These are phyloP conservation scores for Loxodes magnus DNA, from an alignment of 73 alveolate species.

Conservation along the genomic window DNA sequence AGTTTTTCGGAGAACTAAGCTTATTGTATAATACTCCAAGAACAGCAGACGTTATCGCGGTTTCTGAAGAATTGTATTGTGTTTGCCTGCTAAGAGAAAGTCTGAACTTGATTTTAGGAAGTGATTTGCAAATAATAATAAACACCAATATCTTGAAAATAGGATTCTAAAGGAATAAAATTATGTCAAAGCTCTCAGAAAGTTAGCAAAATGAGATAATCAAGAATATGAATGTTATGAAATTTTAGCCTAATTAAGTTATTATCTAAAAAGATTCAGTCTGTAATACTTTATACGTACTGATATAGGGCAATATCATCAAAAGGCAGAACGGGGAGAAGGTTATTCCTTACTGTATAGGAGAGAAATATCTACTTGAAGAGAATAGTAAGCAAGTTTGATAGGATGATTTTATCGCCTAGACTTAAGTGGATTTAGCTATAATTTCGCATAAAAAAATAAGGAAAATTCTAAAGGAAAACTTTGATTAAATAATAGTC, in stretches of 20 bases:
- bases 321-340: too few relatives aligned
- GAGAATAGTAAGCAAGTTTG: too few relatives aligned
- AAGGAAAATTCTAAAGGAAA: not conserved
- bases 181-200: slow-evolving; percentile 7
- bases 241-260: slow-evolving; percentile 21
- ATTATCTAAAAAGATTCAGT: slow-evolving; percentile 19
- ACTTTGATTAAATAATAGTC: slow-evolving; percentile 1
- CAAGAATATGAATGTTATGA: slow-evolving; percentile 17
- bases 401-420: too few relatives aligned
- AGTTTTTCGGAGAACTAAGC: too few relatives aligned
- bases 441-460: not conserved
- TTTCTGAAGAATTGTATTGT: slow-evolving; percentile 19
- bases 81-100: slow-evolving; percentile 33
- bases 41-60: too few relatives aligned
- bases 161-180: slow-evolving; percentile 18
- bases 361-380: too few relatives aligned
- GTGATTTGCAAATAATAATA: slow-evolving; percentile 22
- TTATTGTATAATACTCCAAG: too few relatives aligned
- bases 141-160: slow-evolving; percentile 27
- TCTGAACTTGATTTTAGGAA: slow-evolving; percentile 24
- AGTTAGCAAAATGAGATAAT: slow-evolving; percentile 22
- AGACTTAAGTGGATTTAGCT: slow-evolving; percentile 7
- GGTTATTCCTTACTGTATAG: too few relatives aligned
- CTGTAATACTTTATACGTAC: slow-evolving; percentile 19
- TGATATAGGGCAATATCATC: slow-evolving; percentile 19